Base-by-base conservation (phyloP, 768 basidiomycete species). In the Leccinum variicolor region DNA sequence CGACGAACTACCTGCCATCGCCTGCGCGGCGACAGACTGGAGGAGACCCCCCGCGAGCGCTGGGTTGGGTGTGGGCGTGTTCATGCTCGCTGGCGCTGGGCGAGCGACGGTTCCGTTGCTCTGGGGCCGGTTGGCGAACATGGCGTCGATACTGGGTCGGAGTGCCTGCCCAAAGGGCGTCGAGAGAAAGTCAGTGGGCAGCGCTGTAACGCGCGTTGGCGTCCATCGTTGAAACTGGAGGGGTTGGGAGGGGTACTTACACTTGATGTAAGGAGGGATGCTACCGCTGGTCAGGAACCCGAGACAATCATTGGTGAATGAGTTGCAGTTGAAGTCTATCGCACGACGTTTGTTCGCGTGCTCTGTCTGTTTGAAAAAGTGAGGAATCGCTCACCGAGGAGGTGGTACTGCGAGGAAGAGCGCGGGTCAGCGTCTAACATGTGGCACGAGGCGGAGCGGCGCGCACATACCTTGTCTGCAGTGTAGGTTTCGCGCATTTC, bases 301-400 rank as follows among this genome's bases (percentile, higher is more conserved):
- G 33, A 93, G 75, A 57, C 85, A 85, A 62, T 96, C 93, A 58
- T 88, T 92, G 3, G 93, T 94, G 63, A 98, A 98, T 2, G 91
- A 89, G 71, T 98, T 98, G 73, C 94, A 97, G 66, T 97, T 97
- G 63, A 95, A 95, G 45, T 96, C 92, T 88, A 60, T 53, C 43
- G 11, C 11, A 49, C 11, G 13, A 41, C n/a, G 25, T 45, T 28
- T 28, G 28, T 17, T 59, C 45, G n/a, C 10, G 10, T 41, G 39
- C 39, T 41, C n/a, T 19, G n/a, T 41, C n/a, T 19, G 10, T 11
- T 15, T 8, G 11, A 15, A 8, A 7, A 46, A 19, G 7, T 34
- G 25, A 3, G 19, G 19, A 14, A 23, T 49, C 6, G 52, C 71
- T 56, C 68, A 89, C 90, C 89, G 79, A 93, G 71, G n/a, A 93